phyloP scores from a whole-genome alignment of 345 rosid species.

The Corymbia maculata region DNA sequence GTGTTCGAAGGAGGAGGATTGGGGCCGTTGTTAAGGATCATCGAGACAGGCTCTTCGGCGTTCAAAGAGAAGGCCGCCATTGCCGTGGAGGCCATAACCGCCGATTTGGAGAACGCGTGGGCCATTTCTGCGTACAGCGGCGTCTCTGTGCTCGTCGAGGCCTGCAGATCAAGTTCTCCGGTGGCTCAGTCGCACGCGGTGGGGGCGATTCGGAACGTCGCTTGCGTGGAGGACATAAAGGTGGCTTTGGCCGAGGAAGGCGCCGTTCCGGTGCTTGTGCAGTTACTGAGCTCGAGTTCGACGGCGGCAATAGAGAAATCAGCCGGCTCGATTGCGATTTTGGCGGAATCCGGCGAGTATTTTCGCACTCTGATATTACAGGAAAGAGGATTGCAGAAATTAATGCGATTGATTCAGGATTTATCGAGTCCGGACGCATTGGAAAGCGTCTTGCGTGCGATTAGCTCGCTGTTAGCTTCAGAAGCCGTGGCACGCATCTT shows the following conservation, averaged over 20 bases:
- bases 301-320: constrained; percentile 38
- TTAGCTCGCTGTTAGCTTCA: constrained; percentile 25
- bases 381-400: constrained; percentile 49
- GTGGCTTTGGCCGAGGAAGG: constrained; percentile 63
- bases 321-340: constrained; percentile 34
- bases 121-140: constrained; percentile 71
- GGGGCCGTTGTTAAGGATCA: constrained; percentile 55
- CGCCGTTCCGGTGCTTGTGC: constrained; percentile 48
- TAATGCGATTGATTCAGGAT: constrained; percentile 38
- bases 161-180: constrained; percentile 52
- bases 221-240: constrained; percentile 46
- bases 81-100: constrained; percentile 63
- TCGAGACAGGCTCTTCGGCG: constrained; percentile 53
- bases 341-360: constrained; percentile 57
- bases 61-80: constrained; percentile 55
- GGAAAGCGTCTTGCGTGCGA: constrained; percentile 39
- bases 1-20: constrained; percentile 69
- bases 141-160: constrained; percentile 43
- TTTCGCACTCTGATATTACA: constrained; percentile 44
- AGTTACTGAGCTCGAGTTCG: constrained; percentile 27
- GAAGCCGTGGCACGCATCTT: constrained; percentile 24
- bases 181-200: constrained; percentile 36
- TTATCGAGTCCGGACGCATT: constrained; percentile 28
- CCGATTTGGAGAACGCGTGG: constrained; percentile 64
- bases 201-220: constrained; percentile 58